Evolutionary conservation across 2,329 filamentous ascomycete species (phyloP), one percentile per base, ranked within the genome.

Genomic region (Acrodontium crateriforme): DNA sequence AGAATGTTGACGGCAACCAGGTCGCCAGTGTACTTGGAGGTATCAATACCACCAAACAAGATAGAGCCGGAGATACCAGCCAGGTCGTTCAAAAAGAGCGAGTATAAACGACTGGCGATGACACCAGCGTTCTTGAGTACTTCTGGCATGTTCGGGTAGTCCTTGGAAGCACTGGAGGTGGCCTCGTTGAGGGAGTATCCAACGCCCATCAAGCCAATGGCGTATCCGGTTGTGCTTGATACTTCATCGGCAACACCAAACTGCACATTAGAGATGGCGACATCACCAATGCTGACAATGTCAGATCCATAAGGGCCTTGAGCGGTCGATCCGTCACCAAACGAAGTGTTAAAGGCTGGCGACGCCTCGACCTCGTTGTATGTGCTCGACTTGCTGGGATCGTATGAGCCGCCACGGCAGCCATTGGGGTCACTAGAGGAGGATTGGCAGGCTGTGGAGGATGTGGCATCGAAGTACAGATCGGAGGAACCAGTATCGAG

Each of bases 41-140:
- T 48, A 30, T 53, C 50, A 18, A 52, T 43, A 6, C 50, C 50
- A n/a, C 50, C 50, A 26, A 53, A 52, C 12, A 53, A 40, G 21
- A 53, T 46, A 9, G 40, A 43, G 13, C 50, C 50, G 6, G 44
- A 39, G 24, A 34, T 31, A 20, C 24, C 26, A 32, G 30, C 33
- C 9, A 41, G 32, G 13, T 45, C 41, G 27, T 52, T 52, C 26
- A 53, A 34, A 30, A 37, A 52, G 13, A 53, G 29, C 15, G 44
- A 48, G 32, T 49, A 53, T 11, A 50, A 29, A 6, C 48, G 35
- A 19, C 36, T 42, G 23, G 45, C 42, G 29, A 51, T 52, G 9
- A 44, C 42, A 7, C 45, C 45, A 7, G 47, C 38, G 20, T 41
- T 35, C 14, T 36, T 37, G 13, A 53, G 32, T 3, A 50, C 42